Conservation (phyloP, 1,284 basidiomycete species). For the Boletus austroedulis region DNA sequence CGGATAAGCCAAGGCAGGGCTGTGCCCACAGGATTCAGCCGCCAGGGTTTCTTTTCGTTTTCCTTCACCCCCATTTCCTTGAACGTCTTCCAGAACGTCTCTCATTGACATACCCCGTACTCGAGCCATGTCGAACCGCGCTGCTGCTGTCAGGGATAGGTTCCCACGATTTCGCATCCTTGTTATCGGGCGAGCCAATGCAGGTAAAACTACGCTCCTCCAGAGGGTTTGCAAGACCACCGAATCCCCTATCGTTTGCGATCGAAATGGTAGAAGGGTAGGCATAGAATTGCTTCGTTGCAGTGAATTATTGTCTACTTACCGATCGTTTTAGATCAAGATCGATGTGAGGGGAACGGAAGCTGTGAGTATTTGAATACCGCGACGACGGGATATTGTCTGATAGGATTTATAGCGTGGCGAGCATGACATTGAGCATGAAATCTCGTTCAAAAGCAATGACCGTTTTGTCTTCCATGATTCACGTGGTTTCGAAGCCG, state of each 20-base stretch:
- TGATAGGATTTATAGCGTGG: conserved; percentile 25
- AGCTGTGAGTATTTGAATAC: neutral
- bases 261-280: neutral
- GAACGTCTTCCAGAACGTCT: neutral
- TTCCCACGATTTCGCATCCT: conserved; percentile 5
- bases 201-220: conserved; percentile 3
- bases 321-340: neutral
- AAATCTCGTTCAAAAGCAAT: conserved; percentile 27
- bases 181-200: conserved; percentile 5
- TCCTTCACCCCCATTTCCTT: neutral
- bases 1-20: too few relatives aligned
- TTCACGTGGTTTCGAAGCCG: conserved; percentile 32
- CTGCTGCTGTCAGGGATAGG: neutral
- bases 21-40: too few relatives aligned
- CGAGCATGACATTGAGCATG: conserved; percentile 34
- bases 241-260: neutral
- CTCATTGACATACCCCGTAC: neutral
- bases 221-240: conserved; percentile 7
- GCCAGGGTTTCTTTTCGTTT: neutral
- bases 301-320: neutral
- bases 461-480: conserved; percentile 32
- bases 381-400: neutral
- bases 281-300: neutral
- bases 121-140: neutral
- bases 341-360: neutral